A percentile compares a stretch with the other conserved stretches of the same genome.
These are phyloP conservation scores for Aurantiochytrium sp. DNA, from an alignment of 108 stramenopile species.

Conservation along the genomic window DNA sequence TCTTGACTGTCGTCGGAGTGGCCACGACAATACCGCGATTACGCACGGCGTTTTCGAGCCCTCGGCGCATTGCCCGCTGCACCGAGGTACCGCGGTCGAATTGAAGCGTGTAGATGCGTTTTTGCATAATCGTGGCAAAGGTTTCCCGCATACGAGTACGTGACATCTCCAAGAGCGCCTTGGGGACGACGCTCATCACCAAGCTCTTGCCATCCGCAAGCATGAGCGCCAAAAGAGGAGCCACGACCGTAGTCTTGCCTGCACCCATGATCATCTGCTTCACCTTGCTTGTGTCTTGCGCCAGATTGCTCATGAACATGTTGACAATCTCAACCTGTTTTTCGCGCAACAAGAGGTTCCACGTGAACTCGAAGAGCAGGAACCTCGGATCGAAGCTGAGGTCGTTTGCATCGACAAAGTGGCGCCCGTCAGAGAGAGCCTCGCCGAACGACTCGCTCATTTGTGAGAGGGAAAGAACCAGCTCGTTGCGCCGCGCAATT, in stretches of 20 bases:
- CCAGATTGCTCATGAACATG: neutral
- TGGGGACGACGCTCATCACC: conserved; percentile 27
- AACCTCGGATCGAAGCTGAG: conserved; percentile 24
- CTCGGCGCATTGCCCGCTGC: neutral
- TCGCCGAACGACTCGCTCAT: conserved; percentile 18
- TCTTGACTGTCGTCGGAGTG: conserved; percentile 29
- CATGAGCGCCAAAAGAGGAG: conserved; percentile 25
- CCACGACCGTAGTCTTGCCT: conserved; percentile 38
- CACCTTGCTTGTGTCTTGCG: neutral
- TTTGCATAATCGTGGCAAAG: neutral
- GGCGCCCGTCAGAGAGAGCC: conserved; percentile 9
- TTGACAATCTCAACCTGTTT: conserved; percentile 28
- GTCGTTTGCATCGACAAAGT: neutral
- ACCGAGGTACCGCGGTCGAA: neutral
- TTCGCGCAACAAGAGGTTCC: conserved; percentile 20
- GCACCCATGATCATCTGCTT: conserved; percentile 40
- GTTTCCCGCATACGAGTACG: neutral
- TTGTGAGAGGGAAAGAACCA: conserved; percentile 15
- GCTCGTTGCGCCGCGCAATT: neutral
- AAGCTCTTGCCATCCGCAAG: conserved; percentile 32
- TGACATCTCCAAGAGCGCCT: conserved; percentile 27
- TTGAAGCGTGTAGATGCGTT: neutral
- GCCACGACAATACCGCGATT: conserved; percentile 28
- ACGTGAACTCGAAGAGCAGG: conserved; percentile 34
- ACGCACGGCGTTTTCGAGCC: neutral